Percentiles rank a stretch among this genome's conserved stretches.
These are phyloP conservation scores for Spergularia bocconei DNA, from an alignment of 148 eudicot genomes.

Conservation along the genomic window DNA sequence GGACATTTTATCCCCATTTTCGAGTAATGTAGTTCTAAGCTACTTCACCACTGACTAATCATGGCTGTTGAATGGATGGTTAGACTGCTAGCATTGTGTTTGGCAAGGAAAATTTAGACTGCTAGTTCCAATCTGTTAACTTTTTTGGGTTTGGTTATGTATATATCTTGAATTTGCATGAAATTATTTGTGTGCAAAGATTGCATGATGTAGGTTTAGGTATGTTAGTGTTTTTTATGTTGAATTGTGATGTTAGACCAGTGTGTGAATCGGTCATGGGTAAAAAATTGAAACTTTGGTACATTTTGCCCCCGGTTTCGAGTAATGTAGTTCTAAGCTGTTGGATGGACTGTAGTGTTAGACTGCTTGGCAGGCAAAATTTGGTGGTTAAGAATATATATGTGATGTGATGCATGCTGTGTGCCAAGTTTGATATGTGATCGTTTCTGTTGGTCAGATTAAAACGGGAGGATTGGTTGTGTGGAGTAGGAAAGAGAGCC, in stretches of 20 bases:
- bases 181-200: not conserved
- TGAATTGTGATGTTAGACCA: constrained; percentile 1
- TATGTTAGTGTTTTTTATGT: not conserved
- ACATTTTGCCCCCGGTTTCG: not conserved
- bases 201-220: no score
- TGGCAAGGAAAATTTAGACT: not conserved
- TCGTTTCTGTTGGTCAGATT: constrained; percentile 43
- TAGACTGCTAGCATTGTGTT: not conserved
- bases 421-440: constrained; percentile 17
- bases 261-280: not conserved
- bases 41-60: not conserved
- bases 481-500: constrained; percentile 75
- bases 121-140: not conserved
- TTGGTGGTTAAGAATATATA: no score
- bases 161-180: not conserved
- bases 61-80: not conserved
- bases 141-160: not conserved
- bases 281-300: not conserved
- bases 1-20: not conserved
- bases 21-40: not conserved
- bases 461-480: constrained; percentile 95
- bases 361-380: not conserved
- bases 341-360: not conserved
- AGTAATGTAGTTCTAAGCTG: not conserved
- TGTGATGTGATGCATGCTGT: constrained; percentile 3